Evolutionary conservation across 768 basidiomycete species (phyloP).

Genomic region (Lactarius hengduanensis): DNA sequence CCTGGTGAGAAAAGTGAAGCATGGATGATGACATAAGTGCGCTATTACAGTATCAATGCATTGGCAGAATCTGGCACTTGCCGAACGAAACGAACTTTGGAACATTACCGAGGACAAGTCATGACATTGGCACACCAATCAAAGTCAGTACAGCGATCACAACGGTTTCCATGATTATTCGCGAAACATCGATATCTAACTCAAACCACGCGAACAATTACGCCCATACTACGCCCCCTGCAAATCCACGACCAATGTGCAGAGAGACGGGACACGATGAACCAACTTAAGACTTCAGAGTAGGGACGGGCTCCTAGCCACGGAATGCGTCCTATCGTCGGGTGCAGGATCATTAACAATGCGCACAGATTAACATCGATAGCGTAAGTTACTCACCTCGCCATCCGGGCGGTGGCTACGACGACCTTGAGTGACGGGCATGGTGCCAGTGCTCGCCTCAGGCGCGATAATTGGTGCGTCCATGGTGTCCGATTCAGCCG

Average conservation of each 20-base stretch:
- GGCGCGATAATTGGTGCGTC: neutral
- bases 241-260: neutral
- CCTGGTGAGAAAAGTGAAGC: too few relatives aligned
- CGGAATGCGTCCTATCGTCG: constrained; percentile 13
- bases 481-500: constrained; percentile 1
- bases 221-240: neutral
- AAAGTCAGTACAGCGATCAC: neutral
- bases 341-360: neutral
- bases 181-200: neutral
- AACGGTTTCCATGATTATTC: neutral
- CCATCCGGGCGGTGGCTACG: constrained; percentile 14
- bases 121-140: too few relatives aligned
- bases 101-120: neutral
- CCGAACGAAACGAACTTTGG: too few relatives aligned
- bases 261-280: neutral
- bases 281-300: neutral
- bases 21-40: too few relatives aligned
- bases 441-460: constrained; percentile 2
- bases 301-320: neutral
- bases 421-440: constrained; percentile 5
- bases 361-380: too few relatives aligned
- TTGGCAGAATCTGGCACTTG: too few relatives aligned
- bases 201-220: neutral
- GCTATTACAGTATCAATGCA: too few relatives aligned
- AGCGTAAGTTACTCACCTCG: neutral